Evolutionary conservation across 2,329 filamentous ascomycete species (phyloP), one percentile per base, ranked within the genome.

Genomic region (Curvularia sp.): DNA sequence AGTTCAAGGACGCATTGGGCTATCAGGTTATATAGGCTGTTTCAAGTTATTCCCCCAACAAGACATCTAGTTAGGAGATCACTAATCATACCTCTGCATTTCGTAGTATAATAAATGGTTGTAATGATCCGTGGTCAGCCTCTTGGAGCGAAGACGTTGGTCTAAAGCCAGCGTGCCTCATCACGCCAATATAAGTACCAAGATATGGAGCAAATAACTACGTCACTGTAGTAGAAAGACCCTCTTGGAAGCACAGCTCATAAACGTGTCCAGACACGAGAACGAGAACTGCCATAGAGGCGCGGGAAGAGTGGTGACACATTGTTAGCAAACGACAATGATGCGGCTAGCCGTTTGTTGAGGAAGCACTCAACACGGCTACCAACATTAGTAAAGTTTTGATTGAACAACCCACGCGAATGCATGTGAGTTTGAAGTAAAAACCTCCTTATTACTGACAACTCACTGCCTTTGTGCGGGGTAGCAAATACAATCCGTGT

Each of bases 261-360:
- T 28, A 22, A 2, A 35, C 20, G 1, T 53, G 5, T 53, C 33
- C 20, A 47, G 26, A 53, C 10, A 46, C 15, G 30, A 38, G 24
- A 53, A 47, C 28, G 30, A 38, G 31, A 53, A 28, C 26, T 41
- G 42, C 18, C 20, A 47, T 15, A 18, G 15, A 12, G 5, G 18
- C 20, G 41, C 31, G 13, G 28, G 41, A 53, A 53, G 42, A 53
- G 28, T 30, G 20, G 42, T 22, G 10, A 41, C 33, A 51, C 22
- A 51, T 51, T 39, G 26, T 39, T 41, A 53, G 42, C 51, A 35
- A 53, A 47, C 39, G 42, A 28, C n/a, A 51, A 41, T 51, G 22
- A 51, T 51, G 13, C 38, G 35, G 49, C 24, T 41, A 42, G 5
- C 49, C 22, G 35, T 26, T 51, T 20, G 49, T 39, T 51, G 33